A percentile compares a stretch with the other conserved stretches of the same genome.
Conservation (phyloP, 1,139 yeast species). For the Komagataea norvegica region DNA sequence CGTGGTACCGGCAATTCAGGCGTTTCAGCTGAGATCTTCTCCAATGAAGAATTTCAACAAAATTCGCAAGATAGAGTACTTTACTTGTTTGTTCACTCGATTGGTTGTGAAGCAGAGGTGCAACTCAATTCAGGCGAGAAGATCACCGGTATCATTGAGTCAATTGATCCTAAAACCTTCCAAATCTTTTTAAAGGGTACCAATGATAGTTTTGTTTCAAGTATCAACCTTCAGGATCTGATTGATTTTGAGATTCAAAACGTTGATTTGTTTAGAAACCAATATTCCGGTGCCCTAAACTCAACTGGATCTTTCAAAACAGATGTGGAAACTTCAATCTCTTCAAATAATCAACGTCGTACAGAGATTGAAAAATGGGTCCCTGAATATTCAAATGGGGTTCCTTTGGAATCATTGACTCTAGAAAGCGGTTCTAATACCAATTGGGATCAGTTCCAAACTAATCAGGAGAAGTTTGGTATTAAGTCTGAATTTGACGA, state of each 20-base stretch:
- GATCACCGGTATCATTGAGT: conserved; percentile 53
- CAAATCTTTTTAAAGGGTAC: conserved; percentile 25
- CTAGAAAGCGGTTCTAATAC: conserved; percentile 40
- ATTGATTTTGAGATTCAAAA: conserved; percentile 50
- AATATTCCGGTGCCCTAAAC: conserved; percentile 6
- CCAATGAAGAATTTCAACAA: conserved; percentile 18
- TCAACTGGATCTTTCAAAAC: conserved; percentile 53
- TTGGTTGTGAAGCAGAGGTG: conserved; percentile 53
- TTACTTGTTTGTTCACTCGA: conserved; percentile 46
- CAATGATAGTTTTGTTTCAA: conserved; percentile 31
- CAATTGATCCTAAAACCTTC: conserved; percentile 38
- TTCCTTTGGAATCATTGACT: conserved; percentile 33
- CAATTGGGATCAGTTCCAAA: conserved; percentile 94
- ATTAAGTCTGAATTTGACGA: conserved; percentile 86
- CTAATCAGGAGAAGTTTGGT: conserved; percentile 83
- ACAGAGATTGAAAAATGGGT: conserved; percentile 77
- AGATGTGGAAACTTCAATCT: conserved; percentile 77
- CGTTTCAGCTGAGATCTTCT: conserved; percentile 7
- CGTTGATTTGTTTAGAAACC: conserved; percentile 35
- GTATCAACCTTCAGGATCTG: conserved; percentile 54
- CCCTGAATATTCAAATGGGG: conserved; percentile 49
- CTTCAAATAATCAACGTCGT: conserved; percentile 35
- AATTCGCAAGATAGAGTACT: conserved; percentile 45
- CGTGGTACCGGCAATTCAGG: conserved; percentile 8
- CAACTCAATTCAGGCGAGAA: conserved; percentile 60